These are phyloP conservation scores for Saraca asoca DNA, from an alignment of 331 rosid species.

Conservation along the genomic window DNA sequence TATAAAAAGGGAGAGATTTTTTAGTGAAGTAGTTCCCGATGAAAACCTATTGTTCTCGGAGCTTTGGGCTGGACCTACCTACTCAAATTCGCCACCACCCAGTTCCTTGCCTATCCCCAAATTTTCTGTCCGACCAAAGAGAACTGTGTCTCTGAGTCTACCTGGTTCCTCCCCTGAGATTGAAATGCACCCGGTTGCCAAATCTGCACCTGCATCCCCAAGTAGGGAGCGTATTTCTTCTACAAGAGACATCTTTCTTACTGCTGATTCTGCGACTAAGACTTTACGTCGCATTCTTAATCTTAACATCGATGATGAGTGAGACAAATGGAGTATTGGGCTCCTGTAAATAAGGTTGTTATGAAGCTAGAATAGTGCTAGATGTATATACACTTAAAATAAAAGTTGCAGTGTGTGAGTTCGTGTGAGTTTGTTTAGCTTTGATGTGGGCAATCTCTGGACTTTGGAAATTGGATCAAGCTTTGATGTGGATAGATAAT, in stretches of 20 bases:
- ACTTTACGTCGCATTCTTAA: slow-evolving; percentile 86
- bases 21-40: slow-evolving; percentile 39
- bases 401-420: slow-evolving; percentile 2
- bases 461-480: slow-evolving; percentile 30
- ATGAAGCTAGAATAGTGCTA: slow-evolving; percentile 41
- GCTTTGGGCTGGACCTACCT: slow-evolving; percentile 96
- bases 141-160: slow-evolving; percentile 67
- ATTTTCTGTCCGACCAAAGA: slow-evolving; percentile 65
- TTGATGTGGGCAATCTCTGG: slow-evolving; percentile 38
- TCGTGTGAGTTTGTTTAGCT: slow-evolving; percentile 47
- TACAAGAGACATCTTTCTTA: slow-evolving; percentile 47
- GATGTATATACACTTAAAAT: slow-evolving; percentile 49
- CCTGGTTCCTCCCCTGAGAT: slow-evolving; percentile 55
- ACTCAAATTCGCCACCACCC: slow-evolving; percentile 93
- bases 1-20: slow-evolving; percentile 34
- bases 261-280: slow-evolving; percentile 67
- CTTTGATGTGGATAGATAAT: slow-evolving; percentile 37
- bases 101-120: slow-evolving; percentile 89
- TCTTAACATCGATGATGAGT: slow-evolving; percentile 62
- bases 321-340: slow-evolving; percentile 43
- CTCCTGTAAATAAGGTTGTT: slow-evolving; percentile 59
- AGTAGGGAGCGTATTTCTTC: slow-evolving; percentile 45
- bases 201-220: slow-evolving; percentile 83
- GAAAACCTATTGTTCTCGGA: slow-evolving; percentile 63
- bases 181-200: slow-evolving; percentile 54